phyloP scores from a whole-genome alignment of 176 grass and related monocot genomes.

The Oryza rufipogon region DNA sequence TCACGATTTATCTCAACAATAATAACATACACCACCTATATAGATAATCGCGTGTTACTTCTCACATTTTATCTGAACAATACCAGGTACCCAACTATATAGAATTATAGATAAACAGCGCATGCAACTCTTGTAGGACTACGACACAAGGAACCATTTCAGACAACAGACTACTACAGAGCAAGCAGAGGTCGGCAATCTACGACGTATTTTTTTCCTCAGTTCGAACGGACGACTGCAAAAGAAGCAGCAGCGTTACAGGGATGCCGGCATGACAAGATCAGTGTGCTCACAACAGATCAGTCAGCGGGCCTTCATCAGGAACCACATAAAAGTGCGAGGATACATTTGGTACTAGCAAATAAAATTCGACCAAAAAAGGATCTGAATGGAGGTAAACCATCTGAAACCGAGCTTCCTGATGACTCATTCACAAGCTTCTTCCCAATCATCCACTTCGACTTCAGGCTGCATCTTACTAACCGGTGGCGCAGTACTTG shows the following conservation, averaged over 20 bases:
- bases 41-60: background rate
- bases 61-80: background rate
- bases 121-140: background rate
- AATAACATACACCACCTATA: background rate
- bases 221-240: conserved; percentile 1
- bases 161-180: background rate
- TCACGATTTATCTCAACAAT: background rate
- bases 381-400: background rate
- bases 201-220: conserved; percentile 1
- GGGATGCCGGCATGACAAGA: background rate
- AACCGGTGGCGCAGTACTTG: conserved; percentile 18
- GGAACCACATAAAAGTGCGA: conserved; percentile 13
- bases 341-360: background rate
- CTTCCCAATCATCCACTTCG: conserved; percentile 92
- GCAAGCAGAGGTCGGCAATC: background rate
- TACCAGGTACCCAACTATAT: background rate
- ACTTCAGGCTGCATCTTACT: conserved; percentile 45
- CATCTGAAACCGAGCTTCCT: background rate
- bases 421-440: conserved; percentile 58
- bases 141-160: background rate
- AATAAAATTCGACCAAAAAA: conserved; percentile 22
- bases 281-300: background rate
- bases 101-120: background rate
- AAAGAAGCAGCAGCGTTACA: conserved; percentile 4
- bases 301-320: conserved; percentile 1